Evolutionary conservation across 1,284 basidiomycete species (phyloP).

Genomic region (Trametes hirsuta): DNA sequence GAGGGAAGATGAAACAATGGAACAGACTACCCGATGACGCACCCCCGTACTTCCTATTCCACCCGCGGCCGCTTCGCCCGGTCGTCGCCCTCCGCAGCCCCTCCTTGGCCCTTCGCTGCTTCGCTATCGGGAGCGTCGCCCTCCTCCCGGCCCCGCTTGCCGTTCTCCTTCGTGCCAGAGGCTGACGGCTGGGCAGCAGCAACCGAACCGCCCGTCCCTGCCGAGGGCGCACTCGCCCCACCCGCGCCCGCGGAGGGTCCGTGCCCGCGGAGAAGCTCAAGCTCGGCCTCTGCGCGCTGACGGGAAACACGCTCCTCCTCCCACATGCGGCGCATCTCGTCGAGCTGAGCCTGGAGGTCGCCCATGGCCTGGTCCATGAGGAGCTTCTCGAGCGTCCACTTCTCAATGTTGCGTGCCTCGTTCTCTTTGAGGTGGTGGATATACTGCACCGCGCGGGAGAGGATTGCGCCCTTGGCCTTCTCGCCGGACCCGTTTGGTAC

Average conservation of each 20-base stretch:
- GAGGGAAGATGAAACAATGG: neutral
- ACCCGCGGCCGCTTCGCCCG: conserved; percentile 35
- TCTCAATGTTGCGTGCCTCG: conserved; percentile 89
- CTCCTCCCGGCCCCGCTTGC: conserved; percentile 27
- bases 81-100: conserved; percentile 23
- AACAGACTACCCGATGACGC: neutral
- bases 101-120: conserved; percentile 17
- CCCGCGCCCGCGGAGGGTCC: conserved; percentile 7
- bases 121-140: conserved; percentile 14
- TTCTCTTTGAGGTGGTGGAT: conserved; percentile 91
- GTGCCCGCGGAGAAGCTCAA: conserved; percentile 50
- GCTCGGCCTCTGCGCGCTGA: conserved; percentile 61
- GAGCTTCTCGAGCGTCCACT: conserved; percentile 93
- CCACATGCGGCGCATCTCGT: conserved; percentile 74
- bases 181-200: neutral
- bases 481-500: conserved; percentile 88
- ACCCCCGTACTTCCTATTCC: conserved; percentile 22
- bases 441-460: conserved; percentile 84
- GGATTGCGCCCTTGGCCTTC: conserved; percentile 88
- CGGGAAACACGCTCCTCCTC: conserved; percentile 68
- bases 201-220: neutral
- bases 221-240: neutral
- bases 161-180: conserved; percentile 20
- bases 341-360: conserved; percentile 77
- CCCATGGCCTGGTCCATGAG: conserved; percentile 93